Evolutionary conservation across 176 grass and related monocot genomes (phyloP).

Genomic region (Aegilops tauschii): DNA sequence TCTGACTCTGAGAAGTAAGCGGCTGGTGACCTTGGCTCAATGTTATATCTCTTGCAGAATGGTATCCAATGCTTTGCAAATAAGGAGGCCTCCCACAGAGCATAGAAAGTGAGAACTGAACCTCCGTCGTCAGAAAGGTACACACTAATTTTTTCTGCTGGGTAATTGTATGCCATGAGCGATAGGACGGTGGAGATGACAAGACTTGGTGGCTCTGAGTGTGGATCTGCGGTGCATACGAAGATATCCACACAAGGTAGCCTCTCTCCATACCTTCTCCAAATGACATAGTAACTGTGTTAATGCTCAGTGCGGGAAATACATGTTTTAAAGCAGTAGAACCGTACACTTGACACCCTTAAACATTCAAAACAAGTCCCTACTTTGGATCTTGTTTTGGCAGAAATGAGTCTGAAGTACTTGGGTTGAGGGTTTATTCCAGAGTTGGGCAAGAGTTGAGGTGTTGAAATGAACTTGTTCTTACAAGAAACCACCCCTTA

Average conservation of each 20-base stretch:
- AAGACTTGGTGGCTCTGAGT: constrained; percentile 57
- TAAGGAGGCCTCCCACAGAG: constrained; percentile 55
- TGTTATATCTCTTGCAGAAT: constrained; percentile 57
- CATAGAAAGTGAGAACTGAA: constrained; percentile 76
- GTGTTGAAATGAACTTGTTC: not conserved
- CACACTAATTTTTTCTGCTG: constrained; percentile 46
- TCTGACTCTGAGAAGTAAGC: constrained; percentile 46
- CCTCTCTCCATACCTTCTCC: constrained; percentile 34
- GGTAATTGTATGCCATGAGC: constrained; percentile 71
- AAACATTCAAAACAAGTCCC: not conserved
- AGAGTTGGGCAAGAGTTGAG: not conserved
- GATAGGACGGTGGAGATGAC: constrained; percentile 64
- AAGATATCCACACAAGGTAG: constrained; percentile 73
- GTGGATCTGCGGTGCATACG: constrained; percentile 66
- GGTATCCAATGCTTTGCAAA: constrained; percentile 72
- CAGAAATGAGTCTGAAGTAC: not conserved
- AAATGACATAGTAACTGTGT: not conserved
- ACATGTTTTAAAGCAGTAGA: not conserved
- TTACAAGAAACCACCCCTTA: not conserved
- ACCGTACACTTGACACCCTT: not conserved
- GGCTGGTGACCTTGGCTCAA: constrained; percentile 58
- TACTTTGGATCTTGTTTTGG: not conserved
- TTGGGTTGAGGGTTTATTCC: not conserved
- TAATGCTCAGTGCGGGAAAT: not conserved
- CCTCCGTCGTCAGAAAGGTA: constrained; percentile 81